Evolutionary conservation across 2,329 filamentous ascomycete genomes (phyloP).

Genomic region (Neophaeococcomyces aloes): DNA sequence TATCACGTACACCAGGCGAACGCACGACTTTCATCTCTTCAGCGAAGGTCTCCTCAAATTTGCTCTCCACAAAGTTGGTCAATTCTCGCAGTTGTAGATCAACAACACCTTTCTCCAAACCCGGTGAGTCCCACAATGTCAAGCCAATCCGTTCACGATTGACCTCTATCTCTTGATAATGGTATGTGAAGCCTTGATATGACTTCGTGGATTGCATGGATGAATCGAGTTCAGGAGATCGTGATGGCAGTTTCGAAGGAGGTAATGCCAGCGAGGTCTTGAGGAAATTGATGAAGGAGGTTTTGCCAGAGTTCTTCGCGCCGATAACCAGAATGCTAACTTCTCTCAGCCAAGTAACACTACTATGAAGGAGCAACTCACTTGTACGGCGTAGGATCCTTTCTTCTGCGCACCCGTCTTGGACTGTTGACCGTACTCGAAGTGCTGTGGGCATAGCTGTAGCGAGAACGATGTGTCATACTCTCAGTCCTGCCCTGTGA

Average conservation of each 20-base stretch:
- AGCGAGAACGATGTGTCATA: constrained; percentile 92
- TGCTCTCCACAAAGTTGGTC: constrained; percentile 85
- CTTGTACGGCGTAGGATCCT: constrained; percentile 98
- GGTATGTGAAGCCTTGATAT: constrained; percentile 63
- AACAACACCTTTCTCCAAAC: constrained; percentile 86
- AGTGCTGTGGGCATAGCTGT: constrained; percentile 89
- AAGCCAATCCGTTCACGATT: constrained; percentile 83
- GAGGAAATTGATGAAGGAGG: constrained; percentile 92
- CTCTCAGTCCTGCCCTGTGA: constrained; percentile 78
- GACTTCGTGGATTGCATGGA: constrained; percentile 45
- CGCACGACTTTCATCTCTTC: constrained; percentile 97
- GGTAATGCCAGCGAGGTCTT: constrained; percentile 74
- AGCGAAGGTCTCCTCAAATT: constrained; percentile 94
- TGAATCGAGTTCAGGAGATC: constrained; percentile 48
- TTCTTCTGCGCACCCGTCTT: constrained; percentile 79
- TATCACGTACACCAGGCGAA: constrained; percentile 85
- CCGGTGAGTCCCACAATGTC: constrained; percentile 93
- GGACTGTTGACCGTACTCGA: constrained; percentile 89
- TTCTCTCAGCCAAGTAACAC: neutral
- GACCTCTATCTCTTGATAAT: constrained; percentile 90
- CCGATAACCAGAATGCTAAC: constrained; percentile 79
- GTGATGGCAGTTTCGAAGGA: constrained; percentile 58
- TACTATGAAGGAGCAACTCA: constrained; percentile 43
- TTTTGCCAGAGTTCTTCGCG: constrained; percentile 80
- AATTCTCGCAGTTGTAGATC: constrained; percentile 90